Evolutionary conservation across 371 early-diverging fungal genomes (phyloP).

Genomic region (Mycotypha africana): DNA sequence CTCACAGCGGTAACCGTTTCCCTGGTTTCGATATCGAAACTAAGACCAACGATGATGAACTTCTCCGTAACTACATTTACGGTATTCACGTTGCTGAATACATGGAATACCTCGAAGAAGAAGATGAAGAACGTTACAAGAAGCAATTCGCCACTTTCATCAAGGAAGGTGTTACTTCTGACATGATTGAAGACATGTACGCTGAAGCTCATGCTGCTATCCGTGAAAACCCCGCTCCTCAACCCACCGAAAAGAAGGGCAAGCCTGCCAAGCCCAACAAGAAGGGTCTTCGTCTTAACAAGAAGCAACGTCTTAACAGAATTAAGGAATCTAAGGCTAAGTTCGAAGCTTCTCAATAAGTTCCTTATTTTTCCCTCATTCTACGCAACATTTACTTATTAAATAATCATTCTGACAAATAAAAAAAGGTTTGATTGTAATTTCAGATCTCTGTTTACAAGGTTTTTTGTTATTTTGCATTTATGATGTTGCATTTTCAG

Average conservation of each 20-base stretch:
- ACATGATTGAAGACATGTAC: conserved; percentile 96
- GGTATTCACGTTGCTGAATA: conserved; percentile 98
- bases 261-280: conserved; percentile 57
- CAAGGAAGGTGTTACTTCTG: conserved; percentile 87
- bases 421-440: too few relatives aligned
- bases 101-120: conserved; percentile 98
- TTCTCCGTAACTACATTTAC: conserved; percentile 97
- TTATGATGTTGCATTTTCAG: too few relatives aligned
- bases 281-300: conserved; percentile 63
- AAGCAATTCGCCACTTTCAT: conserved; percentile 96
- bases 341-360: conserved; percentile 41
- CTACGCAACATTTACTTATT: too few relatives aligned
- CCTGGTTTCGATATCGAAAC: conserved; percentile 93
- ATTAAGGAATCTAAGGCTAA: conserved; percentile 89
- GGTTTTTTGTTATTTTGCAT: too few relatives aligned
- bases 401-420: too few relatives aligned
- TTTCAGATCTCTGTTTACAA: too few relatives aligned
- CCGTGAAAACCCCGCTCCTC: conserved; percentile 82
- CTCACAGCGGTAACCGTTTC: conserved; percentile 98
- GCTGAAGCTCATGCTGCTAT: conserved; percentile 92
- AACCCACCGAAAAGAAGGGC: conserved; percentile 68
- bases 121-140: conserved; percentile 98
- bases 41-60: conserved; percentile 94
- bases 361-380: too few relatives aligned
- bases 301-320: conserved; percentile 86